A percentile compares a stretch with the other conserved stretches of the same genome.
Evolutionary conservation across 2,329 filamentous ascomycete species (phyloP).

Genomic region (Arachnopeziza araneosa): DNA sequence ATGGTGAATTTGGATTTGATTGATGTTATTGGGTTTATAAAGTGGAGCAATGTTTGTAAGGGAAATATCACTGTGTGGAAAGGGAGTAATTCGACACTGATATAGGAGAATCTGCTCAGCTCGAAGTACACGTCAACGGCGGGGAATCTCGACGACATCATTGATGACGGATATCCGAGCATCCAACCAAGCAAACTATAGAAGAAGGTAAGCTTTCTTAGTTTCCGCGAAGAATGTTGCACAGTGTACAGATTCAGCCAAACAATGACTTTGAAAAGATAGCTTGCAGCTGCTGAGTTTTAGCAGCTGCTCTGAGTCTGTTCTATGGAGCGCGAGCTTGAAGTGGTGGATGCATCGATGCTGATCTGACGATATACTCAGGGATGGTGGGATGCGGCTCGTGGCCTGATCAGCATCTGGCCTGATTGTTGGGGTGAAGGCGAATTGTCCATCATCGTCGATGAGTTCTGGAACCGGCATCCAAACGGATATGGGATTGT

Average conservation of each 20-base stretch:
- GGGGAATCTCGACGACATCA: background rate
- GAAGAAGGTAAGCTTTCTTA: background rate
- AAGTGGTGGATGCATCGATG: background rate
- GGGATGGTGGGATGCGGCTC: background rate
- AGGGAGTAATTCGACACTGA: background rate
- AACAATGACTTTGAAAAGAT: background rate
- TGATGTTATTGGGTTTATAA: background rate
- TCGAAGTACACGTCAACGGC: background rate
- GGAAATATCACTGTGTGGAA: background rate
- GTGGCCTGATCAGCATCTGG: background rate
- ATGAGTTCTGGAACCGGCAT: background rate
- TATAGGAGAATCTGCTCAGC: background rate
- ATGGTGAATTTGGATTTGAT: conserved; percentile 34
- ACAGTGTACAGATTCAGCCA: background rate
- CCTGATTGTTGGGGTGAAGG: background rate
- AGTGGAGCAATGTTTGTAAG: background rate
- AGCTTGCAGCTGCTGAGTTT: background rate
- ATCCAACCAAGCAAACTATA: background rate
- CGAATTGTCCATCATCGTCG: background rate
- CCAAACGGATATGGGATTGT: background rate
- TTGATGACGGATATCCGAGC: background rate
- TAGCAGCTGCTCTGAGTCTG: background rate
- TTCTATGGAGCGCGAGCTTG: background rate
- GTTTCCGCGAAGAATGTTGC: background rate
- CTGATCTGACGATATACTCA: background rate